Percentiles rank a stretch among this genome's conserved stretches.
Conservation (phyloP, 306 rosid species). For the Lathyrus oleraceus region DNA sequence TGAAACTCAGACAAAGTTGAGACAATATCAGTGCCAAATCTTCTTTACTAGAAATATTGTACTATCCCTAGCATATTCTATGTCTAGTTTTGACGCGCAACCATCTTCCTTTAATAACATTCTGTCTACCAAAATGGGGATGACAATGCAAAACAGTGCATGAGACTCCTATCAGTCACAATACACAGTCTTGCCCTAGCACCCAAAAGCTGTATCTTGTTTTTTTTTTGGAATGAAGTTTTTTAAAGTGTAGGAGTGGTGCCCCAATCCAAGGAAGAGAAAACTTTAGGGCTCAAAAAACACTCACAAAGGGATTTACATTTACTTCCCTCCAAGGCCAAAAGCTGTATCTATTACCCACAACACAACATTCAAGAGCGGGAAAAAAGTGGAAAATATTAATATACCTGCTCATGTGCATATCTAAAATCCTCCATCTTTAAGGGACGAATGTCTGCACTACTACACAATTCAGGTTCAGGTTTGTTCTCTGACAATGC, state of each 20-base stretch:
- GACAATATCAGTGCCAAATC: not conserved
- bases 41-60: not conserved
- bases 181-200: not conserved
- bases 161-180: not conserved
- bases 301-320: not conserved
- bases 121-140: not conserved
- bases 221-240: too few species aligned
- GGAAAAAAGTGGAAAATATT: constrained; percentile 1
- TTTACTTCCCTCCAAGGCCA: not conserved
- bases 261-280: not conserved
- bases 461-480: constrained; percentile 59
- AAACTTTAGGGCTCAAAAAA: not conserved
- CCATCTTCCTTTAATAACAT: not conserved
- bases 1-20: not conserved
- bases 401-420: constrained; percentile 87
- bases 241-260: not conserved
- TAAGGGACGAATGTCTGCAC: constrained; percentile 70
- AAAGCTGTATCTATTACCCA: too few species aligned
- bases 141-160: not conserved
- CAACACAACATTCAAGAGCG: not conserved
- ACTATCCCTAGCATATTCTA: not conserved
- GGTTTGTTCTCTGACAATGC: constrained; percentile 73
- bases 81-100: not conserved
- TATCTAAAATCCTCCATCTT: constrained; percentile 80
- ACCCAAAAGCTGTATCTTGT: not conserved